These are phyloP conservation scores for Aspergillus transmontanensis DNA, from an alignment of 2,329 filamentous ascomycete genomes.

Conservation along the genomic window DNA sequence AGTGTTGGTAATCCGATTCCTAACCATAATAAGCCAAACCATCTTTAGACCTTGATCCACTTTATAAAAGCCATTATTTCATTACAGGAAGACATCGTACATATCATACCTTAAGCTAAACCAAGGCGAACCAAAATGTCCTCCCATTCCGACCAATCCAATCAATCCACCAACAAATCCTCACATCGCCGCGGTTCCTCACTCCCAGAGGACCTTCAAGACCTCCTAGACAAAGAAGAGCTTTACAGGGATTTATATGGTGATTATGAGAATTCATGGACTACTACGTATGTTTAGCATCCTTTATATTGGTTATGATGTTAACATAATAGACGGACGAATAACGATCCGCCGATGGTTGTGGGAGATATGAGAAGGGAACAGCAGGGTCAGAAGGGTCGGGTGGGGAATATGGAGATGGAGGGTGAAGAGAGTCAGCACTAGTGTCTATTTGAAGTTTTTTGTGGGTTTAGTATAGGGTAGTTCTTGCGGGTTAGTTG, in stretches of 20 bases:
- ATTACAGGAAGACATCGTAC: too few relatives aligned
- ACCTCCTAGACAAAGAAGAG: conserved; percentile 1
- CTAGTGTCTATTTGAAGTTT: neutral
- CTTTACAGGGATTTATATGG: neutral
- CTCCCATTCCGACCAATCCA: neutral
- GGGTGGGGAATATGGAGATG: neutral
- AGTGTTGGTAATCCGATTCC: neutral
- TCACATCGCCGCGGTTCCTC: neutral
- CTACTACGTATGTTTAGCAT: neutral
- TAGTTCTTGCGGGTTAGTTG: neutral
- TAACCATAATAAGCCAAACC: too few relatives aligned
- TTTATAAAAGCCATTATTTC: too few relatives aligned
- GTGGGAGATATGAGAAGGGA: neutral
- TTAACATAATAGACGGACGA: neutral
- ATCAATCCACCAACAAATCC: neutral
- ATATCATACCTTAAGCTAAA: too few relatives aligned
- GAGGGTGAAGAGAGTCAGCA: neutral
- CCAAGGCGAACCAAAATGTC: neutral
- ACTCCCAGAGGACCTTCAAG: neutral
- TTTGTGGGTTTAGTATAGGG: too few relatives aligned
- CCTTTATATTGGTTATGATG: neutral
- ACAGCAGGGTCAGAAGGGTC: neutral
- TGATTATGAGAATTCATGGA: conserved; percentile 10
- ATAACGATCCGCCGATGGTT: neutral
- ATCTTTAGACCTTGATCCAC: too few relatives aligned